Percentiles rank a stretch among this genome's conserved stretches.
These are phyloP conservation scores for Fusarium buharicum DNA, from an alignment of 2,329 filamentous ascomycete species.

Conservation along the genomic window DNA sequence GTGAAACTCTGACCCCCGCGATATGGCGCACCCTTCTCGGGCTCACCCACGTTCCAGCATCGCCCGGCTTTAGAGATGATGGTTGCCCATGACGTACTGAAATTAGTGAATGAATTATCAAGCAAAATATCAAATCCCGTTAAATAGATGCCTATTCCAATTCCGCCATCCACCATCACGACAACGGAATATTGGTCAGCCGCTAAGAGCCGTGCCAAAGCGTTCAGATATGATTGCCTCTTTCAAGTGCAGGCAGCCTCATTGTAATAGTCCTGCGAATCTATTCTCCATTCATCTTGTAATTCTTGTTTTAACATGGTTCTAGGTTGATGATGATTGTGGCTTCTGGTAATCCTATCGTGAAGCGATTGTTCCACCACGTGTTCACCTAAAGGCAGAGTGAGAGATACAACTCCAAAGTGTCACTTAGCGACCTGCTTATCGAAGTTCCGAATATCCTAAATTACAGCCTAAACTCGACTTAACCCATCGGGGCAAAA, in stretches of 20 bases:
- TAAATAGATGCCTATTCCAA: conserved; percentile 1
- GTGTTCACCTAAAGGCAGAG: not conserved
- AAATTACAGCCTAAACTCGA: no score
- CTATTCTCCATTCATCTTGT: conserved; percentile 6
- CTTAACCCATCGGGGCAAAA: no score
- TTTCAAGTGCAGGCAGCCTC: conserved; percentile 18
- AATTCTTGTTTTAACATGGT: conserved; percentile 1
- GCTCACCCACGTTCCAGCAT: conserved; percentile 13
- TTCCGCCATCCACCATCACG: conserved; percentile 22
- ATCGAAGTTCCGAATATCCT: not conserved
- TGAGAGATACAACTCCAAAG: not conserved
- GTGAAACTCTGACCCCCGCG: conserved; percentile 26
- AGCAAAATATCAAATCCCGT: conserved; percentile 6
- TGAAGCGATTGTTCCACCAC: conserved; percentile 12
- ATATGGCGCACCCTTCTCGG: conserved; percentile 25
- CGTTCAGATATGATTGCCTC: conserved; percentile 10
- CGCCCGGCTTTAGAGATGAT: conserved; percentile 28
- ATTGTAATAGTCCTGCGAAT: conserved; percentile 26
- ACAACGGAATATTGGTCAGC: conserved; percentile 35
- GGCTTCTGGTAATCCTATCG: conserved; percentile 10
- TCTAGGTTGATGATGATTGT: conserved; percentile 11
- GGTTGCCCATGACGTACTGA: conserved; percentile 32
- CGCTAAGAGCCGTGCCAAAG: conserved; percentile 42
- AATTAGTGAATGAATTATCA: conserved; percentile 1
- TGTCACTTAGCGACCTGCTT: not conserved